Base-by-base conservation (phyloP, 768 basidiomycete species). In the Tulasnella sp. region DNA sequence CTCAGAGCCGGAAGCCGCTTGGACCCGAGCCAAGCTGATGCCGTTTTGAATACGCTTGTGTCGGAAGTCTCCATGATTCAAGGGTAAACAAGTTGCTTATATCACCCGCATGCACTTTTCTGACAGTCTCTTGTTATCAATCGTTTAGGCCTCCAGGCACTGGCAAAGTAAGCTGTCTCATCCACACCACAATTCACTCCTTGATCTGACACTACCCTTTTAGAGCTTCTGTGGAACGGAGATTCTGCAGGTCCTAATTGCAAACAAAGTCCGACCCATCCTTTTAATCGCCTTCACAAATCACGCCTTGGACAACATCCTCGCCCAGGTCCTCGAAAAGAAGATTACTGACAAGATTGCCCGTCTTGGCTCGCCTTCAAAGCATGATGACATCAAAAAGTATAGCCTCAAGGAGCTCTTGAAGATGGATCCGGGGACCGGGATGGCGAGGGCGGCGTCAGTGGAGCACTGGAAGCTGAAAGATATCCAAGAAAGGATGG, bases 111-210 rank as follows among this genome's bases (percentile, higher is more conserved):
- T 30, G 2, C 12, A n/a, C 21, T 29, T 4, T 50, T 10, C 19
- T 24, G 45, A 29, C 2, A 15, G 17, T 55, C 29, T 31, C 19
- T n/a, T n/a, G n/a, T 87, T 71, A 70, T 89, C 1, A 71, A 71
- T 2, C n/a, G n/a, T 79, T 79, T 58, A 85, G 84, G 46, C 86
- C 86, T 24, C 87, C 86, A 1, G 87, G 86, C 0, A 87, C 86
- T 0, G 87, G 86, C 62, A 87, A 87, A 76, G 83, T 83, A 45
- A 62, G 59, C 29, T 8, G 17, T 1, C 15, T 15, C 10, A 12
- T 24, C 17, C 42, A n/a, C 44, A 19, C 17, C 5, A 25, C 41
- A 43, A 12, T 3, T 12, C 9, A 7, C 4, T 1, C 10, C 19
- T 21, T 12, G 5, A 25, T 45, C 43, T 15, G 49, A 45, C 42